Evolutionary conservation across 2,329 filamentous ascomycete genomes (phyloP).

Genomic region (Rugonectria rugulosa): DNA sequence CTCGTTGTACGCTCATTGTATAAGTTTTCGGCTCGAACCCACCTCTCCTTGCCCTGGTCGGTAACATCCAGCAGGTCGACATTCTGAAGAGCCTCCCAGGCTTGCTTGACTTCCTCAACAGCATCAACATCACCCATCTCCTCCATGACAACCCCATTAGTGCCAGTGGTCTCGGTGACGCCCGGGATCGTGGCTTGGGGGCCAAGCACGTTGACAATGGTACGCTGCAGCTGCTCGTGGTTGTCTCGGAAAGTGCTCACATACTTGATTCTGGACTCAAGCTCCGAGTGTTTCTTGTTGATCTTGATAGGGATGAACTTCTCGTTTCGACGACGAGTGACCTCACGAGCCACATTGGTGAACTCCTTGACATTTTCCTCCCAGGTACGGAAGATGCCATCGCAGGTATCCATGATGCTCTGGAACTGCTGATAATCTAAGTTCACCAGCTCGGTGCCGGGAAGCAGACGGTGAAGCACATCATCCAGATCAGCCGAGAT

Average conservation of each 20-base stretch:
- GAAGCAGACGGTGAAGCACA: constrained; percentile 83
- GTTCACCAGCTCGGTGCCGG: constrained; percentile 88
- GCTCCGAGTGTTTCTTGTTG: constrained; percentile 82
- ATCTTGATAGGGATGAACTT: constrained; percentile 99
- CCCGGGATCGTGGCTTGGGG: constrained; percentile 69
- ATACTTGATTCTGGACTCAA: constrained; percentile 91
- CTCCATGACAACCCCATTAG: constrained; percentile 78
- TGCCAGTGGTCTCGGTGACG: constrained; percentile 56
- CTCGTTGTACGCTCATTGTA: constrained; percentile 98
- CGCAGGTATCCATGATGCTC: constrained; percentile 81
- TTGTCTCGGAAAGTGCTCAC: constrained; percentile 95
- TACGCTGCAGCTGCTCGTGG: constrained; percentile 95
- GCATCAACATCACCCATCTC: constrained; percentile 98
- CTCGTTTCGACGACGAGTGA: constrained; percentile 90
- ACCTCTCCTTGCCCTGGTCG: constrained; percentile 85
- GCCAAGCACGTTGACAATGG: constrained; percentile 95
- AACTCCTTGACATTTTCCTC: constrained; percentile 98
- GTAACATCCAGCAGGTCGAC: constrained; percentile 95
- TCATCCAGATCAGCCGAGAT: constrained; percentile 93
- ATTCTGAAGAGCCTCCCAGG: constrained; percentile 92
- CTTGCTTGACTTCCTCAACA: constrained; percentile 93
- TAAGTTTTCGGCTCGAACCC: constrained; percentile 91
- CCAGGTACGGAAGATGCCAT: constrained; percentile 90
- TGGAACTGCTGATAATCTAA: constrained; percentile 92
- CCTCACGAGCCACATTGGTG: constrained; percentile 95